Evolutionary conservation across 306 rosid genomes (phyloP).

Genomic region (Rubus idaeus): DNA sequence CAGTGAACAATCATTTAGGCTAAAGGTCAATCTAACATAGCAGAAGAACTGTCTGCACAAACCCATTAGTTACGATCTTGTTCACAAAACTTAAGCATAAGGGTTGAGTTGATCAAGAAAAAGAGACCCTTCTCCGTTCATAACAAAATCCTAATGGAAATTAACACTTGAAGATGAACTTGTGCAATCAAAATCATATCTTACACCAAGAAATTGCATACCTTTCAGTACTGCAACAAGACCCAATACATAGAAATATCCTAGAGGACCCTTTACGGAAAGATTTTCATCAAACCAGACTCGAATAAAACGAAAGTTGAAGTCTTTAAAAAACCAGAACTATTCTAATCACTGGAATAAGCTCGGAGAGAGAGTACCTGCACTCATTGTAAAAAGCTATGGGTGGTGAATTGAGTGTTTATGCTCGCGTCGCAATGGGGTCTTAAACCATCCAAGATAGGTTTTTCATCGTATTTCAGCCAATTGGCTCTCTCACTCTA

Average conservation of each 20-base stretch:
- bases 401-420: not conserved
- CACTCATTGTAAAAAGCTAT: conserved; percentile 46
- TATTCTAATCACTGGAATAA: not conserved
- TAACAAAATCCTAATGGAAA: not conserved
- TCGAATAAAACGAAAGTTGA: not conserved
- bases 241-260: not conserved
- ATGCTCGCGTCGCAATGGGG: not conserved
- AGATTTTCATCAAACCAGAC: not conserved
- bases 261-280: not conserved
- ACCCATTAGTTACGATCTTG: not conserved
- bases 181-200: conserved; percentile 2
- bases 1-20: too few species aligned
- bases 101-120: too few species aligned
- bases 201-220: not conserved
- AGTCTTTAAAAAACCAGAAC: not conserved
- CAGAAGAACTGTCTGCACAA: not conserved
- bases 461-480: not conserved
- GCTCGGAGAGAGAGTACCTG: conserved; percentile 33
- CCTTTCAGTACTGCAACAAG: not conserved
- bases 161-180: not conserved
- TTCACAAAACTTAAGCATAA: not conserved
- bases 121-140: too few species aligned
- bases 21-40: not conserved
- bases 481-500: not conserved
- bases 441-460: not conserved